Evolutionary conservation across 768 basidiomycete species (phyloP), one percentile per base, ranked within the genome.

Genomic region (Glaciozyma antarctica): DNA sequence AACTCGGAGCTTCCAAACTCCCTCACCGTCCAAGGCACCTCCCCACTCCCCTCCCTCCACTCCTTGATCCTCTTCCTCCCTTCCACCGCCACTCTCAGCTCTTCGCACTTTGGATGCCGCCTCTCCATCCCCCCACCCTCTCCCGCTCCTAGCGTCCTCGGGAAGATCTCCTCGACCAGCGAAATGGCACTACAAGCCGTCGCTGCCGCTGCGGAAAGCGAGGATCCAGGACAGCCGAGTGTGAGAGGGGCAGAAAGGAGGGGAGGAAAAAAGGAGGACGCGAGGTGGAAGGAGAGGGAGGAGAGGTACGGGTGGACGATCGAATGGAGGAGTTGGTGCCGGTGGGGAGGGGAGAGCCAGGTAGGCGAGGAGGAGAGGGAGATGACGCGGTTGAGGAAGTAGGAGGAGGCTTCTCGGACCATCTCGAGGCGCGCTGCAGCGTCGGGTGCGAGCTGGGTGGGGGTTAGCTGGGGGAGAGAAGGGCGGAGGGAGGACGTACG

Each of bases 271-370:
- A 54, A 54, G 53, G 53, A 30, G 32, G 53, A 54, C 32, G 21
- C n/a, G 60, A 45, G 53, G 44, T 47, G 52, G 28, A 44, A 32
- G 41, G 61, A 62, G 61, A 54, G 43, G 38, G 49, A 44, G 61
- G 34, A 17, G 61, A 54, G 53, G 52, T 54, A 54, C 26, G 51
- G 51, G 51, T 26, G 51, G 51, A 52, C 30, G 15, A 34, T 30
- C 17, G 53, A 30, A 32, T 21, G 32, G 30, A 54, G 53, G 21
- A 32, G 28, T 15, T 54, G 53, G 6, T 32, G 28, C 8, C 53
- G 53, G 32, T 30, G 32, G 1, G 53, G n/a, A 54, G 53, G 53
- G 30, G n/a, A 26, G 32, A 54, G 53, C 53, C 53, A 54, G 53
- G 30, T 15, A 32, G 53, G 32, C 6, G 53, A 54, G 32, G 53